Conservation (phyloP, 257 asterid genomes). For the Capsicum baccatum region DNA sequence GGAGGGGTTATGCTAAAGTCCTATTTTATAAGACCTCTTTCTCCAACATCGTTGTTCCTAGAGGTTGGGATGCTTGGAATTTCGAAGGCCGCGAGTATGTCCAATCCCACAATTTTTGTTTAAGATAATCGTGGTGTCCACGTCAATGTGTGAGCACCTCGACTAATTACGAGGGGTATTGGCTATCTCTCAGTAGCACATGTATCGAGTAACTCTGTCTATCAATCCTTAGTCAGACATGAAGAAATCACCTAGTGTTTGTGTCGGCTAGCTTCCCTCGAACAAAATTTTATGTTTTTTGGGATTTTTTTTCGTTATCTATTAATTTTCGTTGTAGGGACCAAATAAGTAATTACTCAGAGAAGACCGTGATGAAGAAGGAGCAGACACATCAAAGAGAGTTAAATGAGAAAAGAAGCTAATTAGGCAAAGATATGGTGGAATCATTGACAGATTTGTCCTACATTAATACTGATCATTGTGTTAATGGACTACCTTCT, state of each 20-base stretch:
- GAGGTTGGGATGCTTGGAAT: conserved; percentile 35
- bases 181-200: no score
- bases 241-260: no score
- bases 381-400: conserved; percentile 38
- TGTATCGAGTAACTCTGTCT: no score
- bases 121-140: background rate
- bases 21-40: conserved; percentile 10
- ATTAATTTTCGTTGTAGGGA: background rate
- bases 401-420: conserved; percentile 49
- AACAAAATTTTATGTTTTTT: no score
- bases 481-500: conserved; percentile 52
- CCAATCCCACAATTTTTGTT: no score
- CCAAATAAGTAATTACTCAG: conserved; percentile 23
- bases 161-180: background rate
- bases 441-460: conserved; percentile 40
- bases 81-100: conserved; percentile 31
- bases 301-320: no score
- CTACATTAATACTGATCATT: conserved; percentile 53
- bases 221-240: no score
- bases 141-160: background rate
- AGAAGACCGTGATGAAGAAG: conserved; percentile 27
- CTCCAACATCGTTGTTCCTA: conserved; percentile 26
- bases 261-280: no score
- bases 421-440: conserved; percentile 13
- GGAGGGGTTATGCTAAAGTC: conserved; percentile 27